These are phyloP conservation scores for Artemisia argyi DNA, from an alignment of 129 eudicot species.

Conservation along the genomic window DNA sequence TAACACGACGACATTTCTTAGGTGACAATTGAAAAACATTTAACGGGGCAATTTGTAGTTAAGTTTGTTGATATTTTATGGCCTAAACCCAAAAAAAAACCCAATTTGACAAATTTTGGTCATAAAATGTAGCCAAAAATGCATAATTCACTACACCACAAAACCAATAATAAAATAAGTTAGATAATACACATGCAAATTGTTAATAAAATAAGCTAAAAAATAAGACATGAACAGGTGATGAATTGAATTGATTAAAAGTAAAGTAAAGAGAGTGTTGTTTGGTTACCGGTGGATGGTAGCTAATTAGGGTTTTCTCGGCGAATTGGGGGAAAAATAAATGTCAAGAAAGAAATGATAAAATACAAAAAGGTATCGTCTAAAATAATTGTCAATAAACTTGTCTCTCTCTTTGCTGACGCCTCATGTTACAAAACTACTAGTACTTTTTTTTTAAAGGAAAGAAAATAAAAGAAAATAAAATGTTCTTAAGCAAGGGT, in stretches of 20 bases:
- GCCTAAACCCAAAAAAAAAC: too few species aligned
- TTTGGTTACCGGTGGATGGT: not conserved
- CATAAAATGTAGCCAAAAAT: too few species aligned
- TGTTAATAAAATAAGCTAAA: not conserved
- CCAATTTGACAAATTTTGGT: too few species aligned
- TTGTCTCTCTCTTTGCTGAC: conserved; percentile 25
- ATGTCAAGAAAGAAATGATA: conserved; percentile 30
- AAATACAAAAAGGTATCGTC: not conserved
- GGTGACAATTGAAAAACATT: too few species aligned
- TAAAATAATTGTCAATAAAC: not conserved
- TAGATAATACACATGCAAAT: not conserved
- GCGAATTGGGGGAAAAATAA: conserved; percentile 24
- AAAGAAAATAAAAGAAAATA: too few species aligned
- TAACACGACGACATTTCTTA: too few species aligned
- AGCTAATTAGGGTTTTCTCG: conserved; percentile 35
- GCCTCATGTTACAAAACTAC: not conserved
- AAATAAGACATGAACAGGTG: not conserved
- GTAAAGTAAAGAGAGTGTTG: conserved; percentile 16
- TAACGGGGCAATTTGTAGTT: too few species aligned
- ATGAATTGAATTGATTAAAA: conserved; percentile 10
- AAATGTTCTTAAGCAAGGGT: too few species aligned
- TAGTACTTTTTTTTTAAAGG: too few species aligned
- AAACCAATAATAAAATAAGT: not conserved
- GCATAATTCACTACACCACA: too few species aligned
- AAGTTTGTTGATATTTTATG: too few species aligned